Percentiles rank a stretch among this genome's conserved stretches.
Conservation (phyloP, 78 protist genomes). For the Dictyostelium capitatum region DNA sequence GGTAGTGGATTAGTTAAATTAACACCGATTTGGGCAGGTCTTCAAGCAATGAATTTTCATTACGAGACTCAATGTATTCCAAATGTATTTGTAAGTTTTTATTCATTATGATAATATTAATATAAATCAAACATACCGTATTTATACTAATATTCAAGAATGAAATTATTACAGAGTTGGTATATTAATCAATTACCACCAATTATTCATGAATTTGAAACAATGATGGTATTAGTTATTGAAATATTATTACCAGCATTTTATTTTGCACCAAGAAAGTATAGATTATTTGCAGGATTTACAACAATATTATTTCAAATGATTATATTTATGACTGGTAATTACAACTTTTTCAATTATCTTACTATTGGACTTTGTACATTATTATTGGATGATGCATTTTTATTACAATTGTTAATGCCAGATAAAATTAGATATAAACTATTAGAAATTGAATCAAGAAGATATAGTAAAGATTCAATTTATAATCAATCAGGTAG, state of each 20-base stretch:
- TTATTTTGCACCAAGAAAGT: constrained; percentile 49
- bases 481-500: not conserved
- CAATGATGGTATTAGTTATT: constrained; percentile 43
- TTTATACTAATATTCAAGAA: not conserved
- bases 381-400: constrained; percentile 56
- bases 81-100: constrained; percentile 56
- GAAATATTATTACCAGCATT: constrained; percentile 67
- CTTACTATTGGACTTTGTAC: constrained; percentile 67
- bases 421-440: constrained; percentile 6
- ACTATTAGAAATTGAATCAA: constrained; percentile 3
- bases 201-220: constrained; percentile 46
- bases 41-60: constrained; percentile 85
- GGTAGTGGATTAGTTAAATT: constrained; percentile 81
- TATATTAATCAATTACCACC: constrained; percentile 72
- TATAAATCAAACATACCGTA: not conserved
- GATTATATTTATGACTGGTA: constrained; percentile 76
- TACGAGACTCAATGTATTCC: constrained; percentile 89
- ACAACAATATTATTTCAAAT: constrained; percentile 43
- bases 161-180: constrained; percentile 25
- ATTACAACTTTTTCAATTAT: constrained; percentile 85
- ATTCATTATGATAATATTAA: not conserved
- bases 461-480: not conserved
- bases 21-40: constrained; percentile 81
- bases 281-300: constrained; percentile 22
- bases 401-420: constrained; percentile 1